Evolutionary conservation across 192 early-diverging fungal genomes (phyloP).

Genomic region (Gigaspora rosea): DNA sequence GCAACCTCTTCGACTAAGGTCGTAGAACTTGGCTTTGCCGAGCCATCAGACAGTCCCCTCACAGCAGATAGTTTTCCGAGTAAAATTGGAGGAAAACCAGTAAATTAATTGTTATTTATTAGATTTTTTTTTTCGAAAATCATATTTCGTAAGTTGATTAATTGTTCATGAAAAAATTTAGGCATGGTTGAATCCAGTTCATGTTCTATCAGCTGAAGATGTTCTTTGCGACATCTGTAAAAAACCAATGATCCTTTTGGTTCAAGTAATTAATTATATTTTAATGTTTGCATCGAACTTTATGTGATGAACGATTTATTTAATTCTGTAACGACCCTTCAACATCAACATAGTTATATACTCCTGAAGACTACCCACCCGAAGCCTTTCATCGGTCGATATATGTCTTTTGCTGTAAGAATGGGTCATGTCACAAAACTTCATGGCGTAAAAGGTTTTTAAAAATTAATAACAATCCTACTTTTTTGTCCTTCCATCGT

Average conservation of each 20-base stretch:
- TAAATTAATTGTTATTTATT: constrained; percentile 39
- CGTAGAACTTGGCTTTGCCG: constrained; percentile 70
- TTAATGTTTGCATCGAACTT: neutral
- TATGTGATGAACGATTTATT: neutral
- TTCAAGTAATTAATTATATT: constrained; percentile 64
- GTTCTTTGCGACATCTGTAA: constrained; percentile 73
- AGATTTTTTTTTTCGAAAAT: neutral
- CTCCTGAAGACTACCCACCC: constrained; percentile 83
- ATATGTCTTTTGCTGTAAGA: constrained; percentile 92
- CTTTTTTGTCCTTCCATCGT: too few relatives aligned
- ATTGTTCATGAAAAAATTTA: constrained; percentile 30
- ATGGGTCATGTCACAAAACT: constrained; percentile 75
- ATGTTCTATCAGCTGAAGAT: constrained; percentile 58
- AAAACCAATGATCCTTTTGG: constrained; percentile 73
- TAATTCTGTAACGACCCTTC: neutral
- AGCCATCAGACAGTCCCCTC: constrained; percentile 64
- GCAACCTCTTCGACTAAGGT: constrained; percentile 20
- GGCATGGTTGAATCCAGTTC: constrained; percentile 81
- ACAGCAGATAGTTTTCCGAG: constrained; percentile 69
- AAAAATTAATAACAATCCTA: too few relatives aligned
- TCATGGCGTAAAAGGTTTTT: constrained; percentile 53
- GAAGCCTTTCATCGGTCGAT: constrained; percentile 90
- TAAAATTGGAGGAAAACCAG: constrained; percentile 87
- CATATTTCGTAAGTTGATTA: constrained; percentile 1
- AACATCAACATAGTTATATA: constrained; percentile 65